Conservation (phyloP, 768 basidiomycete genomes). For the Boletellus ananas region DNA sequence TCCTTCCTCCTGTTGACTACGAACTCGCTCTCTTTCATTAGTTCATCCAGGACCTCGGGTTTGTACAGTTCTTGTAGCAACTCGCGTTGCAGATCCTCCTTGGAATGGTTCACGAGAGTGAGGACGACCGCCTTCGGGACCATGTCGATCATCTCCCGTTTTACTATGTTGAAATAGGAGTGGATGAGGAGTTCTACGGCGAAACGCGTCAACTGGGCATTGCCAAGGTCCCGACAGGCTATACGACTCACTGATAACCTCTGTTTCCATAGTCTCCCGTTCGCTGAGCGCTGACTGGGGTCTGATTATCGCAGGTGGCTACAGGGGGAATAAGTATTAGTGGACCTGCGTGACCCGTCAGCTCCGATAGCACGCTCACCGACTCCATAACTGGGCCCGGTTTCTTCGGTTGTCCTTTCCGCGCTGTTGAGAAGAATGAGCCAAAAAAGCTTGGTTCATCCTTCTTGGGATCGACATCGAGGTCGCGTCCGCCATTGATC, state of each 20-base stretch:
- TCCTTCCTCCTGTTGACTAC: slow-evolving; percentile 91
- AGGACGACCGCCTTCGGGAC: slow-evolving; percentile 93
- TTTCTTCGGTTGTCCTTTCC: slow-evolving; percentile 61
- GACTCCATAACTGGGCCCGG: slow-evolving; percentile 57
- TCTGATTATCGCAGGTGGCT: slow-evolving; percentile 84
- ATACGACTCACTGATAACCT: slow-evolving; percentile 89
- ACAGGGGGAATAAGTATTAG: slow-evolving; percentile 4
- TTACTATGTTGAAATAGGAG: slow-evolving; percentile 97
- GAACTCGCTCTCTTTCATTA: slow-evolving; percentile 91
- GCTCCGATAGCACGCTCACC: slow-evolving; percentile 30
- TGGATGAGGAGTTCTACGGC: slow-evolving; percentile 84
- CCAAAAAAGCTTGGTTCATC: slow-evolving; percentile 93
- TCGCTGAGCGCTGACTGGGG: slow-evolving; percentile 91
- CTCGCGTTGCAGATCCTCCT: slow-evolving; percentile 93
- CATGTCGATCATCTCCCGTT: slow-evolving; percentile 99
- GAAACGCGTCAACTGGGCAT: slow-evolving; percentile 1
- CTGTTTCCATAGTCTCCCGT: slow-evolving; percentile 96
- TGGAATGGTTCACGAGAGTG: slow-evolving; percentile 88
- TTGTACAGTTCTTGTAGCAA: slow-evolving; percentile 96
- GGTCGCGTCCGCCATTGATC: slow-evolving; percentile 90
- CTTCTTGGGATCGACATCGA: slow-evolving; percentile 86
- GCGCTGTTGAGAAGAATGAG: slow-evolving; percentile 82
- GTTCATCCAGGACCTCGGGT: slow-evolving; percentile 90
- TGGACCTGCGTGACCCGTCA: slow-evolving; percentile 13
- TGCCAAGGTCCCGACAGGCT: not conserved